Base-by-base conservation (phyloP, 441 rosid species). In the Populus hybrid region DNA sequence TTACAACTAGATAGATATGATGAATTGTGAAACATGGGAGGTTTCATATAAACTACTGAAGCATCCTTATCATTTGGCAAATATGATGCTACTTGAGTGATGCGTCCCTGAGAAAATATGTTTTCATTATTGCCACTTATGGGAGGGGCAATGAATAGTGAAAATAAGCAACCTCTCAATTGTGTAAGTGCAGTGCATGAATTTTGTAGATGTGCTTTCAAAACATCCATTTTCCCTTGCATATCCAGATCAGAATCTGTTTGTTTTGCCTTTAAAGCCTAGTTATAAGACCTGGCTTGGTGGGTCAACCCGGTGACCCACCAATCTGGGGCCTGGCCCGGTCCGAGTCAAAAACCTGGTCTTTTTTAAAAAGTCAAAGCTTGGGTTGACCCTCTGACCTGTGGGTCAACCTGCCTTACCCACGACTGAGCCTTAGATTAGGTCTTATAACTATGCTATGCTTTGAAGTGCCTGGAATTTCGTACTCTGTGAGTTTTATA, bases 91-190 rank as follows among this genome's bases (percentile, higher is more conserved):
- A 69, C 78, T 42, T 35, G n/a, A 65, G 69, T 28, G 67, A 73
- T 9, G 40, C 35, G n/a, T 71, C 76, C 76, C 38, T n/a, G 3
- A 78, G 73, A 56, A 71, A 33, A 24, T 20, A 53, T 77, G 38
- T 29, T 45, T 6, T 56, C 74, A 74, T 72, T 64, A 73, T 68
- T 64, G 9, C 29, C 23, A 64, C 36, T 69, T 40, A 11, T 56
- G 14, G 78, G 53, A 45, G 24, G 64, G 65, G 36, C 40, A 68
- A 68, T 29, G 42, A 53, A 72, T 28, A 18, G 5, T 2, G 14
- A 59, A 59, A 59, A 31, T 14, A 73, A 56, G 35, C 50, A 33
- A 61, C 6, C 14, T 73, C 50, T 61, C 18, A 29, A 33, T 68
- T 16, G 71, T 16, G 11, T 9, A 9, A 68, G 8, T 33, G 71